Base-by-base conservation (phyloP, 2,329 filamentous ascomycete genomes). In the Emericellopsis cladophorae region DNA sequence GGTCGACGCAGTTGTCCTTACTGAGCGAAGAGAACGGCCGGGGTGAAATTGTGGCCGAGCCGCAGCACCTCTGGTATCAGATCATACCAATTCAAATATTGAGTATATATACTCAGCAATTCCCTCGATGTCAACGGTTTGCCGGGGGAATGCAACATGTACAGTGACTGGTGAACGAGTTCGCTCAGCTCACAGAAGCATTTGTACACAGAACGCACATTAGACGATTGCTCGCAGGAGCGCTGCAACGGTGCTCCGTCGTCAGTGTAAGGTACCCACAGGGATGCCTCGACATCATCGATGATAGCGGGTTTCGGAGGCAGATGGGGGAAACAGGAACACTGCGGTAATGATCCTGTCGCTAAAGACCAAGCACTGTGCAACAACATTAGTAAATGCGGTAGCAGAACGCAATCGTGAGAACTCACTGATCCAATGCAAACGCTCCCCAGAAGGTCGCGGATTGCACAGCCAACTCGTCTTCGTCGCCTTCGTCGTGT, bases 11-110 rank as follows among this genome's bases (percentile, higher is more conserved):
- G 26, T 4, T 18, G 8, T 3, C 69, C 82, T 66, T 65, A 86
- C 82, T 87, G 82, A 31, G 82, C 72, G 45, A 84, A 80, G 16
- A 88, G 60, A 31, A 86, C 80, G 36, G 84, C 78, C 10, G 83
- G 81, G 4, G 81, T 81, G 40, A 83, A 83, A 48, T 80, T 83
- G 44, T 81, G 72, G 2, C 77, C 76, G 4, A 86, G 57, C 18
- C 72, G 66, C 39, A 87, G 62, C 2, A 75, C 70, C 44, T 75
- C 68, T 0, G 82, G 82, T 44, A 88, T 72, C 22, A 63, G 66
- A 43, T 76, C 74, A 53, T 85, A 85, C 82, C 82, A 88, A 40
- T 76, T 71, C 14, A 84, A 66, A 48, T 84, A 87, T 48, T 79
- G 72, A 0, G 72, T 76, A 48, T 87, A 85, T 22, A 76, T 74